phyloP scores from a whole-genome alignment of 176 grass and related monocot genomes.

The Raddia guianensis region DNA sequence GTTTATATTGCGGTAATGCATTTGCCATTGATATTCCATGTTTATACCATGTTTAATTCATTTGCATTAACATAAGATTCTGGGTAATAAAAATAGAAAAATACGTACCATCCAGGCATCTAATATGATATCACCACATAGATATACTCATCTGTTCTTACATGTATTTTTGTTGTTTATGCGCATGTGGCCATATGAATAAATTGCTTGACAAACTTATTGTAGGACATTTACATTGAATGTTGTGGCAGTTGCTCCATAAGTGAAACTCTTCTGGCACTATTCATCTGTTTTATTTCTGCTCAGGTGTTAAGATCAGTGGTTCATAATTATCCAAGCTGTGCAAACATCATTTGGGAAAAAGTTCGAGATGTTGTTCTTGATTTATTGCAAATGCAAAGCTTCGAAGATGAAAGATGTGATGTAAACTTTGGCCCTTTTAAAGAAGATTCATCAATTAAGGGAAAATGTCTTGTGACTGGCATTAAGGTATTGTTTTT shows the following conservation, averaged over 20 bases:
- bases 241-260: background rate
- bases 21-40: constrained; percentile 24
- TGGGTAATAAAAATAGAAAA: constrained; percentile 19
- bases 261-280: constrained; percentile 16
- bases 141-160: constrained; percentile 2
- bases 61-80: constrained; percentile 27
- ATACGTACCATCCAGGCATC: background rate
- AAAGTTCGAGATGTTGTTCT: constrained; percentile 54
- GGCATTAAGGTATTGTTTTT: constrained; percentile 71
- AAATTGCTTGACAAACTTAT: background rate
- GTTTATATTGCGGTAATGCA: background rate
- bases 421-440: constrained; percentile 40
- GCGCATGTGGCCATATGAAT: constrained; percentile 8
- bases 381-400: constrained; percentile 63
- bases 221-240: constrained; percentile 30
- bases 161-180: background rate
- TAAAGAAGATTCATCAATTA: constrained; percentile 78
- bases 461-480: constrained; percentile 74
- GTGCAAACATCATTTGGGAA: constrained; percentile 64
- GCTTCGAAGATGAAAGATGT: constrained; percentile 51
- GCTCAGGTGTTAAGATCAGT: constrained; percentile 71
- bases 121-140: background rate
- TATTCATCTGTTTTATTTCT: constrained; percentile 34
- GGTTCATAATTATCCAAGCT: constrained; percentile 84
- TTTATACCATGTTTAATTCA: constrained; percentile 18